Percentiles rank a stretch among this genome's conserved stretches.
phyloP scores from a whole-genome alignment of 2,329 filamentous ascomycete genomes.

The Exophiala oligosperma region DNA sequence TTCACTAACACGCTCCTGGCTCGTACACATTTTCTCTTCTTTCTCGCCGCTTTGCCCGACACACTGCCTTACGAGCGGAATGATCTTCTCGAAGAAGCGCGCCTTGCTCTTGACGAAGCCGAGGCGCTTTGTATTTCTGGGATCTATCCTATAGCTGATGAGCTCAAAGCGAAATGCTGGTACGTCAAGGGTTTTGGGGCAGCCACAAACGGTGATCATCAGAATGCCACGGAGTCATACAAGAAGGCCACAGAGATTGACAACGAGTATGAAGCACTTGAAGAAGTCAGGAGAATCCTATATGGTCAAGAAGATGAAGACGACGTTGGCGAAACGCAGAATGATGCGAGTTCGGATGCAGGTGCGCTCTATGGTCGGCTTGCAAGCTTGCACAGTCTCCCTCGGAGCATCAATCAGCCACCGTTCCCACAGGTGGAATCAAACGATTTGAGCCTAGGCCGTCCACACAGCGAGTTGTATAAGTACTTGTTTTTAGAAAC shows the following conservation, averaged over 20 bases:
- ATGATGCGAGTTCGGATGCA: neutral
- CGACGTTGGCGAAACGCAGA: neutral
- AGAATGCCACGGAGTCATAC: conserved; percentile 7
- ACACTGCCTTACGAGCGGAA: neutral
- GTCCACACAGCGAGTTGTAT: too few species aligned
- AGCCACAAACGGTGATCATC: conserved; percentile 5
- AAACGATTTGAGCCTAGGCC: too few species aligned
- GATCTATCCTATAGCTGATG: neutral
- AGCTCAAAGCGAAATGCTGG: conserved; percentile 15
- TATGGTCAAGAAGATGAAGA: neutral
- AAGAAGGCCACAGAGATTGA: conserved; percentile 9
- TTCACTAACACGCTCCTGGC: conserved; percentile 8
- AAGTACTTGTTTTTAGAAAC: too few species aligned
- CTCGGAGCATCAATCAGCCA: too few species aligned
- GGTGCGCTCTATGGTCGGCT: neutral
- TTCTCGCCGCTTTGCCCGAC: neutral
- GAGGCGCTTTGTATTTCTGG: conserved; percentile 7
- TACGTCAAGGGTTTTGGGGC: conserved; percentile 13
- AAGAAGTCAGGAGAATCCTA: conserved; percentile 12
- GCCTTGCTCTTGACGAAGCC: conserved; percentile 9
- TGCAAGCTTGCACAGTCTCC: too few species aligned
- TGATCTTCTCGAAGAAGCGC: conserved; percentile 2
- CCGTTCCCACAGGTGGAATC: too few species aligned
- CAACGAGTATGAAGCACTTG: conserved; percentile 1
- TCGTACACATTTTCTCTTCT: conserved; percentile 17